Evolutionary conservation across 192 early-diverging fungal species (phyloP).

Genomic region (Coemansia brasiliensis): DNA sequence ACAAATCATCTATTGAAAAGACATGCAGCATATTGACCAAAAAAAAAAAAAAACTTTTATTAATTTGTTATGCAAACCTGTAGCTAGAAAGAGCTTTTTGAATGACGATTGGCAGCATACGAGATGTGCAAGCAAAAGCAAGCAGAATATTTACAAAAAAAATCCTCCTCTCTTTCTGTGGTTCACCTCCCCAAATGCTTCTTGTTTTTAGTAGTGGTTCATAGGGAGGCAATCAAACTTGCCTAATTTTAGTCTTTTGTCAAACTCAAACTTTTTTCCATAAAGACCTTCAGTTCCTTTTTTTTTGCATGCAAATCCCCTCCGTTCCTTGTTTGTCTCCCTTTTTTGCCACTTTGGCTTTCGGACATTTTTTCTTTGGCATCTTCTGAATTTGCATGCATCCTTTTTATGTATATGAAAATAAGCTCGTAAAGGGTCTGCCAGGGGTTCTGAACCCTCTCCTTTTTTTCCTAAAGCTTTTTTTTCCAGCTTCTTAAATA

Average conservation of each 20-base stretch:
- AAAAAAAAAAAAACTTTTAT: no score
- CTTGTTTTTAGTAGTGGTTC: no score
- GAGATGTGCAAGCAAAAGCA: no score
- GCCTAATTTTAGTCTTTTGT: slow-evolving; percentile 14
- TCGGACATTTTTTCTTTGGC: slow-evolving; percentile 3
- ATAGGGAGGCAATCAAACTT: slow-evolving; percentile 1
- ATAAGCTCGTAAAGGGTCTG: not conserved
- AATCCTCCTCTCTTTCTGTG: no score
- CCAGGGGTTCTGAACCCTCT: no score
- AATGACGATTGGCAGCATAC: no score
- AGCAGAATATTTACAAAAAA: no score
- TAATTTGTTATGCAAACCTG: no score
- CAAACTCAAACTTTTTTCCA: not conserved
- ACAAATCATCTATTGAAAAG: no score
- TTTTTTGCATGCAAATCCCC: slow-evolving; percentile 1
- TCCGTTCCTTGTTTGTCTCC: not conserved
- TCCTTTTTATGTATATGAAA: not conserved
- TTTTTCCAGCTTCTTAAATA: not conserved
- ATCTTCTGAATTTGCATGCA: not conserved
- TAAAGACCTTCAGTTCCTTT: not conserved
- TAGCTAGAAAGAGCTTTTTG: no score
- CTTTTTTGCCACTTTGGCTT: not conserved
- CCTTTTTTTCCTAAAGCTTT: not conserved
- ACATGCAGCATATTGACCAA: no score
- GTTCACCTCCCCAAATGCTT: no score